phyloP scores from a whole-genome alignment of 1,139 yeast species.

The Saccharomyces uvarum region DNA sequence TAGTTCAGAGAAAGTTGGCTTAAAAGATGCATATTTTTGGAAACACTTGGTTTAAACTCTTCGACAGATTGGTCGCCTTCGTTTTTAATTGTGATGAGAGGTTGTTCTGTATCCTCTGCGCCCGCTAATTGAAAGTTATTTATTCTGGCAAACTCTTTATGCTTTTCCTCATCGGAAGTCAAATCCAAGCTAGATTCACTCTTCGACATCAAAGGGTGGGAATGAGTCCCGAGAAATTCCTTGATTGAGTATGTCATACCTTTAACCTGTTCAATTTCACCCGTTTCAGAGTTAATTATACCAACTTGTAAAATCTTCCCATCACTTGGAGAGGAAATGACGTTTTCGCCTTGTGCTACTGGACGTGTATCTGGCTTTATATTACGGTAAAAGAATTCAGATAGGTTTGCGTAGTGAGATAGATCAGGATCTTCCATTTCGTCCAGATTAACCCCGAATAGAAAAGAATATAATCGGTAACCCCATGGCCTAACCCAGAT shows the following conservation, averaged over 20 bases:
- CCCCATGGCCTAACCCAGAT: constrained; percentile 83
- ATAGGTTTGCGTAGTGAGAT: constrained; percentile 63
- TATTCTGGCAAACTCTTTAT: constrained; percentile 69
- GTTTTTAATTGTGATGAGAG: constrained; percentile 45
- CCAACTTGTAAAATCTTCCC: constrained; percentile 88
- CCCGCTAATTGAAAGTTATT: constrained; percentile 49
- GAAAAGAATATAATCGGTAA: constrained; percentile 62
- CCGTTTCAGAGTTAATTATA: constrained; percentile 54
- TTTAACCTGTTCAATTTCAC: constrained; percentile 92
- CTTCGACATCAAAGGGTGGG: constrained; percentile 26
- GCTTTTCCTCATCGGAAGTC: constrained; percentile 41
- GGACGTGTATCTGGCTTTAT: constrained; percentile 79
- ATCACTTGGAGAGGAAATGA: constrained; percentile 83
- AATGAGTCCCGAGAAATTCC: constrained; percentile 68
- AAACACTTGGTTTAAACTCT: constrained; percentile 36
- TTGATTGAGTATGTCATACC: constrained; percentile 91
- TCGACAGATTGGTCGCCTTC: constrained; percentile 54
- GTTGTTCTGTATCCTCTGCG: constrained; percentile 34
- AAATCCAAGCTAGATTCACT: constrained; percentile 26
- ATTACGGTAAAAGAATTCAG: constrained; percentile 85
- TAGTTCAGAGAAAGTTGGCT: constrained; percentile 24
- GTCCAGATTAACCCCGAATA: constrained; percentile 82
- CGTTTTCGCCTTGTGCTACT: constrained; percentile 48
- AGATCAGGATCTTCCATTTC: constrained; percentile 85
- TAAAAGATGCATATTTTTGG: constrained; percentile 26